Conservation (phyloP, 106 monocot species). For the Apostasia shenzhenica region DNA sequence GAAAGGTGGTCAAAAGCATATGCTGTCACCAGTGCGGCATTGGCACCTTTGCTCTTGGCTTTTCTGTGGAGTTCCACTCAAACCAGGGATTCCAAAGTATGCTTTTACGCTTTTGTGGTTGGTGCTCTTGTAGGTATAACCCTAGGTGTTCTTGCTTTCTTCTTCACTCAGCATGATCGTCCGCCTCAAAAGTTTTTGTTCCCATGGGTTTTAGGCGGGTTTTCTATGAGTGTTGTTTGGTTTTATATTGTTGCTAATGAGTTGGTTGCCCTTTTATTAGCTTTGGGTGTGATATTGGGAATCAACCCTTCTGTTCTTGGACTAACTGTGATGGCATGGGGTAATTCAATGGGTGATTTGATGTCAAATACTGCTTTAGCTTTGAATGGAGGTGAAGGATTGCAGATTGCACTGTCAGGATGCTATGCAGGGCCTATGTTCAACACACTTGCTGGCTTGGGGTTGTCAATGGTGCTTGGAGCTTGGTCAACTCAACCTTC, state of each 20-base stretch:
- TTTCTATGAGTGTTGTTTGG: slow-evolving; percentile 90
- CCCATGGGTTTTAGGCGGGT: slow-evolving; percentile 95
- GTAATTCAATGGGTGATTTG: slow-evolving; percentile 98
- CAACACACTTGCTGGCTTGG: slow-evolving; percentile 90
- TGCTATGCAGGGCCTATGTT: slow-evolving; percentile 99
- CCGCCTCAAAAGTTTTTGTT: slow-evolving; percentile 73
- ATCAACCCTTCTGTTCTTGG: slow-evolving; percentile 90
- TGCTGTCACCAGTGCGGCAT: slow-evolving; percentile 51
- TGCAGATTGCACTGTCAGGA: slow-evolving; percentile 96
- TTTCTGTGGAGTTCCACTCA: slow-evolving; percentile 43
- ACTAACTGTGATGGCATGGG: slow-evolving; percentile 93
- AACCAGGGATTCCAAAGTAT: slow-evolving; percentile 8
- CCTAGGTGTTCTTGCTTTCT: slow-evolving; percentile 44
- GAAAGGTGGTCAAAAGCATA: slow-evolving; percentile 88
- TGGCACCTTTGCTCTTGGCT: slow-evolving; percentile 73
- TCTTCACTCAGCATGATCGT: slow-evolving; percentile 41
- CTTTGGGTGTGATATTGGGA: slow-evolving; percentile 69
- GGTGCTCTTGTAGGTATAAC: slow-evolving; percentile 36
- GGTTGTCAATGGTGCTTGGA: slow-evolving; percentile 65
- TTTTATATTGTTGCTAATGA: slow-evolving; percentile 91
- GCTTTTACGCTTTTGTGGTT: slow-evolving; percentile 23
- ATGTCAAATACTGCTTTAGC: slow-evolving; percentile 88
- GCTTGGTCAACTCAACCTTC: slow-evolving; percentile 47
- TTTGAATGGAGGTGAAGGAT: slow-evolving; percentile 74
- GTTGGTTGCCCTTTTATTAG: slow-evolving; percentile 73